These are phyloP conservation scores for Candida krabiensis DNA, from an alignment of 805 yeast species.

Conservation along the genomic window DNA sequence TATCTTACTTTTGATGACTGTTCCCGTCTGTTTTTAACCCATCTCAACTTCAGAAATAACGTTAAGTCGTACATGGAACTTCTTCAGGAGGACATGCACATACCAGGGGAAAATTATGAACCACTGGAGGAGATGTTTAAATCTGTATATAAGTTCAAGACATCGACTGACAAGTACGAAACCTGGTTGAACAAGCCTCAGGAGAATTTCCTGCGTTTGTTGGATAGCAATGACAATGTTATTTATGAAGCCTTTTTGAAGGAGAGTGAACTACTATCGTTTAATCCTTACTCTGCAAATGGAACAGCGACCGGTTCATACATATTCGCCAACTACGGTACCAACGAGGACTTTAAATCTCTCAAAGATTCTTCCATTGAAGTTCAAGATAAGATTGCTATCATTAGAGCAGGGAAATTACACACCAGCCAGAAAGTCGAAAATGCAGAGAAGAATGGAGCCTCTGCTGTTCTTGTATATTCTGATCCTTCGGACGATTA, in stretches of 20 bases:
- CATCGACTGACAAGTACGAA: conserved; percentile 55
- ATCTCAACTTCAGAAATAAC: conserved; percentile 25
- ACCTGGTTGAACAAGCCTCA: conserved; percentile 54
- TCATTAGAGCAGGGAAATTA: conserved; percentile 51
- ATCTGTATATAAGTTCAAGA: conserved; percentile 32
- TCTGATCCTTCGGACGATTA: conserved; percentile 63
- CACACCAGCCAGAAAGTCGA: conserved; percentile 57
- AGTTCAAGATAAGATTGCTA: conserved; percentile 55
- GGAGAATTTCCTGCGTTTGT: conserved; percentile 41
- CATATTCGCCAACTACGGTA: conserved; percentile 63
- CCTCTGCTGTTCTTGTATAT: conserved; percentile 58
- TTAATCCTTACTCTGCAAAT: conserved; percentile 63
- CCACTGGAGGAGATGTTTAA: conserved; percentile 16
- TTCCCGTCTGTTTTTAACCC: conserved; percentile 51
- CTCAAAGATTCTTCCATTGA: conserved; percentile 42
- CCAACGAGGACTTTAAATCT: conserved; percentile 49
- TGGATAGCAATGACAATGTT: conserved; percentile 34
- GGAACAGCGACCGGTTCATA: conserved; percentile 58
- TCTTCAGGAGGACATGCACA: conserved; percentile 20
- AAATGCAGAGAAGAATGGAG: conserved; percentile 63
- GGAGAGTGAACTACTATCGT: conserved; percentile 46
- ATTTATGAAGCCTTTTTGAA: conserved; percentile 48
- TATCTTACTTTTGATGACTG: conserved; percentile 67
- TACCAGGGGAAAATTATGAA: conserved; percentile 27
- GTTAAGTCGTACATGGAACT: conserved; percentile 19